Percentiles rank a stretch among this genome's conserved stretches.
These are phyloP conservation scores for Suillus sp. DNA, from an alignment of 768 basidiomycete genomes.

Conservation along the genomic window DNA sequence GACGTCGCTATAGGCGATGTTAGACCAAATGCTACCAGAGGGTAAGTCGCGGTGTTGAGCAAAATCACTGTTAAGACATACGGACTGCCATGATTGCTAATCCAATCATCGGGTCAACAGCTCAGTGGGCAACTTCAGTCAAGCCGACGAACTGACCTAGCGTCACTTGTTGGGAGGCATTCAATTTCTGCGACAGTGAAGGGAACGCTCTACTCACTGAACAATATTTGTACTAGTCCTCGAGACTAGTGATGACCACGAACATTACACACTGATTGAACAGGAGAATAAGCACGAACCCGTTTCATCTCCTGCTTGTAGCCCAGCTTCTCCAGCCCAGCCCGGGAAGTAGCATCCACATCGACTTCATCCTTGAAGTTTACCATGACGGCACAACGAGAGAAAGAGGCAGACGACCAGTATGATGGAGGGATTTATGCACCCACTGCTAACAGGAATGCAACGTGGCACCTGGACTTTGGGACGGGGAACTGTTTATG, in stretches of 20 bases:
- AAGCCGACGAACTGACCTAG: conserved; percentile 38
- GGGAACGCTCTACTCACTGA: conserved; percentile 42
- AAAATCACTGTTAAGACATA: conserved; percentile 35
- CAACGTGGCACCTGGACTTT: neutral
- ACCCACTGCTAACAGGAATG: neutral
- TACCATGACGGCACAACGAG: conserved; percentile 13
- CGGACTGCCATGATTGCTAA: conserved; percentile 65
- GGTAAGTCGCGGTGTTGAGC: conserved; percentile 10
- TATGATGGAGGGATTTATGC: neutral
- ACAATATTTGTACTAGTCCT: conserved; percentile 53
- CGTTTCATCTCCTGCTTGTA: conserved; percentile 58
- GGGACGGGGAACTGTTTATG: neutral
- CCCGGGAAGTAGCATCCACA: conserved; percentile 28
- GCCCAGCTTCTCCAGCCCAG: conserved; percentile 52
- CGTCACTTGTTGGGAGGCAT: conserved; percentile 36
- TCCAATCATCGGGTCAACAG: conserved; percentile 11
- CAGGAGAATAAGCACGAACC: conserved; percentile 30
- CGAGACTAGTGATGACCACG: conserved; percentile 39
- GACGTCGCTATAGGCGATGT: conserved; percentile 58
- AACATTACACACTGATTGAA: neutral
- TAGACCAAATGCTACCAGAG: conserved; percentile 51
- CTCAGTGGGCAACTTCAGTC: neutral
- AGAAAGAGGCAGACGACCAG: neutral
- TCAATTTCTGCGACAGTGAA: conserved; percentile 19
- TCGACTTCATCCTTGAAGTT: conserved; percentile 17